Conservation (phyloP, 176 grass and related monocot genomes). For the Bonia amplexicaulis region DNA sequence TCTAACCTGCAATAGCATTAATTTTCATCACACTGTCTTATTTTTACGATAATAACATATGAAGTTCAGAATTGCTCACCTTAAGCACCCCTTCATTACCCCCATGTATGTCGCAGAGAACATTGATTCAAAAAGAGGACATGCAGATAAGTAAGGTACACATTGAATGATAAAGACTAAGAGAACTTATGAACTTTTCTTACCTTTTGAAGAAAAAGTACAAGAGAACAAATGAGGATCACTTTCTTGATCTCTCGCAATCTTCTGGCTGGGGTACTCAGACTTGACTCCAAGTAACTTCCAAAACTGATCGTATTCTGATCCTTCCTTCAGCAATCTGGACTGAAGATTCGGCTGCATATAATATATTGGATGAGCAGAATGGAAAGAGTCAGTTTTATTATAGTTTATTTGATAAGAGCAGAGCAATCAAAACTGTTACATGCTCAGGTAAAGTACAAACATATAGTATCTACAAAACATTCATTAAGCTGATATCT, state of each 20-base stretch:
- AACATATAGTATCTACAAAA: slow-evolving; percentile 13
- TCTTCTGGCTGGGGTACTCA: slow-evolving; percentile 85
- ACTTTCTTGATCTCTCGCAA: slow-evolving; percentile 74
- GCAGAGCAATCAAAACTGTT: not conserved
- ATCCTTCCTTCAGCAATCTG: slow-evolving; percentile 90
- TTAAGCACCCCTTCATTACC: slow-evolving; percentile 74
- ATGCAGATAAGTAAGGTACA: slow-evolving; percentile 26
- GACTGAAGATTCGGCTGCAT: slow-evolving; percentile 91
- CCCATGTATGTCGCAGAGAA: slow-evolving; percentile 29
- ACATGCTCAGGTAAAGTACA: slow-evolving; percentile 3
- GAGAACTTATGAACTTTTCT: slow-evolving; percentile 16
- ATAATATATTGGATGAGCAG: slow-evolving; percentile 21
- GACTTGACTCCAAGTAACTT: slow-evolving; percentile 83
- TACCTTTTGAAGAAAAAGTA: slow-evolving; percentile 86
- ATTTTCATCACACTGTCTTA: not conserved
- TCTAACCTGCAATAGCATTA: slow-evolving; percentile 65
- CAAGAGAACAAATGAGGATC: slow-evolving; percentile 88
- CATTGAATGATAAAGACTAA: slow-evolving; percentile 24
- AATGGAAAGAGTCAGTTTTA: not conserved
- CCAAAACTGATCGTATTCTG: slow-evolving; percentile 97
- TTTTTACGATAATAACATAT: slow-evolving; percentile 17
- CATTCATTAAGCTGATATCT: not conserved
- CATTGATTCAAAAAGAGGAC: slow-evolving; percentile 31
- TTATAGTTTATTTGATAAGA: slow-evolving; percentile 12
- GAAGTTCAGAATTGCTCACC: slow-evolving; percentile 46